Conservation (phyloP, 495 filamentous ascomycete species). For the Massariosphaeria phaeospora region DNA sequence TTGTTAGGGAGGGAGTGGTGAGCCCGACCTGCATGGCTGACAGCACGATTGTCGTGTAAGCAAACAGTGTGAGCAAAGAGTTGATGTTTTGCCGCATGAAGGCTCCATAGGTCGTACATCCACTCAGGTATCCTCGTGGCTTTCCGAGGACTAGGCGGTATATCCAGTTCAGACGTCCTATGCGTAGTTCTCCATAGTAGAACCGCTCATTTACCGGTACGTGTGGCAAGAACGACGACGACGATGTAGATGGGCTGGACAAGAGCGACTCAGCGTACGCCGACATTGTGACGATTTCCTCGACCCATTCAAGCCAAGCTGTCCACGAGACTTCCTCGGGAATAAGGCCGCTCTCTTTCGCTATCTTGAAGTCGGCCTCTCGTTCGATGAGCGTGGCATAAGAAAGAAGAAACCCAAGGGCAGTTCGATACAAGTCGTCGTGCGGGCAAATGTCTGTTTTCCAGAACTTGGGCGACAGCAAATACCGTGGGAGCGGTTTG, state of each 20-base stretch:
- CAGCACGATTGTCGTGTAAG: slow-evolving; percentile 51
- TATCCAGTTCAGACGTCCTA: slow-evolving; percentile 29
- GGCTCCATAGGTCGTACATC: slow-evolving; percentile 24
- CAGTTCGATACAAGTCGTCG: slow-evolving; percentile 28
- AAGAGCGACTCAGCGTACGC: too few species aligned
- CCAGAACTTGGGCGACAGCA: slow-evolving; percentile 50
- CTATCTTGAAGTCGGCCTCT: slow-evolving; percentile 43
- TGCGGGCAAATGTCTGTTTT: slow-evolving; percentile 30
- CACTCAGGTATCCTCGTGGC: slow-evolving; percentile 18
- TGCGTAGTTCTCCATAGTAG: slow-evolving; percentile 32
- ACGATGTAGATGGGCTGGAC: too few species aligned
- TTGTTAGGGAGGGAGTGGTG: slow-evolving; percentile 40
- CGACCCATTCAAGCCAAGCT: slow-evolving; percentile 1
- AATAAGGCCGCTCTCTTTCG: slow-evolving; percentile 38
- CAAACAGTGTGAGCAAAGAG: slow-evolving; percentile 42
- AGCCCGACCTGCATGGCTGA: slow-evolving; percentile 58
- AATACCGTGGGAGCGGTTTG: slow-evolving; percentile 53
- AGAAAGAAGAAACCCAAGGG: slow-evolving; percentile 43
- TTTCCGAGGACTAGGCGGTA: slow-evolving; percentile 14
- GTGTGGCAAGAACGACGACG: too few species aligned
- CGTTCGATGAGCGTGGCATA: slow-evolving; percentile 42
- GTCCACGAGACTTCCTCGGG: slow-evolving; percentile 8
- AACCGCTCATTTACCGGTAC: slow-evolving; percentile 27
- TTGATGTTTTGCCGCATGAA: slow-evolving; percentile 46
- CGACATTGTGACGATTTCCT: too few species aligned